A percentile compares a stretch with the other conserved stretches of the same genome.
Evolutionary conservation across 768 basidiomycete genomes (phyloP).

Genomic region (Lactarius akahatsu): DNA sequence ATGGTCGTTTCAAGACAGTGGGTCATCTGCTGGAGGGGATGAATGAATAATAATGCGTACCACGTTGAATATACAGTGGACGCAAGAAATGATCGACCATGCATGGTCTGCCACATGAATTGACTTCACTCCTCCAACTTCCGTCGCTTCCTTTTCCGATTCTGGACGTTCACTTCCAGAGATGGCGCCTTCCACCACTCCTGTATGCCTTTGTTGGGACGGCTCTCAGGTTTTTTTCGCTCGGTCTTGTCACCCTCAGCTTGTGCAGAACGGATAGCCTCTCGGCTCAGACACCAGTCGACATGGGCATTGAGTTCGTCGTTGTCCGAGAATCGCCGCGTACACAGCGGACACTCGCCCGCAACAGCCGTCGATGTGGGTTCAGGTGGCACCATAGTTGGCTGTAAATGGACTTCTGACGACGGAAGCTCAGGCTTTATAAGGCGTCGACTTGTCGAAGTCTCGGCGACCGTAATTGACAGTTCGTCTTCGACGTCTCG

Average conservation of each 20-base stretch:
- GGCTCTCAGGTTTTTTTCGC: background rate
- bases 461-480: background rate
- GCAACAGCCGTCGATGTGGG: conserved; percentile 27
- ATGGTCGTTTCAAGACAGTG: too few species aligned
- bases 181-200: conserved; percentile 23
- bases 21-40: too few species aligned
- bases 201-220: background rate
- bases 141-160: conserved; percentile 17
- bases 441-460: too few species aligned
- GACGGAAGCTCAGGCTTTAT: too few species aligned
- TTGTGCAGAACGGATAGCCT: conserved; percentile 73
- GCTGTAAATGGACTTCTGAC: too few species aligned
- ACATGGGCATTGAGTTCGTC: conserved; percentile 81
- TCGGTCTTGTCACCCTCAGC: conserved; percentile 29
- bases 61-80: background rate
- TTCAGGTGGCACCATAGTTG: too few species aligned
- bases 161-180: background rate
- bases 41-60: background rate
- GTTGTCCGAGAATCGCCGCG: conserved; percentile 67
- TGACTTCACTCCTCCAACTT: conserved; percentile 13
- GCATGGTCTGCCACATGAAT: background rate
- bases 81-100: background rate
- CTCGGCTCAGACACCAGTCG: conserved; percentile 83
- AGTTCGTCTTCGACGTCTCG: conserved; percentile 10
- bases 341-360: conserved; percentile 71